Base-by-base conservation (phyloP, 768 basidiomycete species). In the Macrolepiota dolichaula region DNA sequence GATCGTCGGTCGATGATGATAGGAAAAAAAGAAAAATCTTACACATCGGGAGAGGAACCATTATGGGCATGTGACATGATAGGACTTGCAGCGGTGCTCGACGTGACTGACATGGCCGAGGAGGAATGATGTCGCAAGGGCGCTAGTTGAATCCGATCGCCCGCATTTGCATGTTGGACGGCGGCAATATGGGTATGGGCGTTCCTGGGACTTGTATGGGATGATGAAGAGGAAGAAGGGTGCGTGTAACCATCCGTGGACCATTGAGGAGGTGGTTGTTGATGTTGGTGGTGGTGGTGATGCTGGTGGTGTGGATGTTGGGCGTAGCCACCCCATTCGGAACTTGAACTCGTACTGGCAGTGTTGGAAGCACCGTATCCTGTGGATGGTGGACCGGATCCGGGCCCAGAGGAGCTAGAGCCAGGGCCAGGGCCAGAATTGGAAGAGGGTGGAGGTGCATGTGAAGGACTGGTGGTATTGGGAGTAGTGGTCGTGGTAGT, bases 121-220 rank as follows among this genome's bases (percentile, higher is more conserved):
- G 47, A n/a, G 10, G 49, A 56, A 44, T 53, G 57, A 66, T 67
- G 55, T 38, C 81, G 50, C 66, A 88, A 66, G 61, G 86, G 86
- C 46, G 85, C 84, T 2, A 87, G 74, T 71, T 85, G 83, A 55
- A 85, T 84, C 55, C 83, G 66, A 62, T 79, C 81, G 25, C 68
- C 71, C 37, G 11, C 59, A n/a, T 44, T 44, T 17, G 42, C 19
- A 17, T 44, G 42, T 10, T 5, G 42, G 6, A 19, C 1, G 17
- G 42, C 42, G 17, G 42, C n/a, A 9, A 19, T 35, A 56, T 29
- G 61, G 42, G 29, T 19, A 35, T 29, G 61, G 42, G 29, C n/a
- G 25, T 19, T 53, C 22, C 35, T 54, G 11, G 52, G 35, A 54
- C 36, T 37, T 37, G 52, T 17, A 42, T 42, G 40, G n/a, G 40